Evolutionary conservation across 768 basidiomycete species (phyloP).

Genomic region (Psilocybe cubensis): DNA sequence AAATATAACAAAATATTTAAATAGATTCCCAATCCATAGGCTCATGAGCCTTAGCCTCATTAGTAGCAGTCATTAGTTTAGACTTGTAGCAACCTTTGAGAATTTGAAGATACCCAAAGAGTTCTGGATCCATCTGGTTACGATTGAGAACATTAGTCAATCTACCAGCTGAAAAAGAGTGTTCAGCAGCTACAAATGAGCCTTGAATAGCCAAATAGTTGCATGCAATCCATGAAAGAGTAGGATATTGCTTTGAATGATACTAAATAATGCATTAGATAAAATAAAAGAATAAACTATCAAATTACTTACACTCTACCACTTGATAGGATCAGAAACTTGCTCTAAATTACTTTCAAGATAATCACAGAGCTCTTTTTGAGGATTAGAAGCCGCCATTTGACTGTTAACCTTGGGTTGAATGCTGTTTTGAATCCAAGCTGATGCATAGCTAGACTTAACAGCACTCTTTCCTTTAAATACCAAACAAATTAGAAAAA

Average conservation of each 20-base stretch:
- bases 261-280: neutral
- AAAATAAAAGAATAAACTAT: too few relatives aligned
- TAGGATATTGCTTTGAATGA: conserved; percentile 9
- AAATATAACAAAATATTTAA: neutral
- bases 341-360: too few relatives aligned
- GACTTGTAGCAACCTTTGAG: conserved; percentile 16
- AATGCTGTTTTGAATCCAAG: too few relatives aligned
- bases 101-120: conserved; percentile 22
- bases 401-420: too few relatives aligned
- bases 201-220: conserved; percentile 30
- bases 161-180: conserved; percentile 27
- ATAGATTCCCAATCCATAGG: neutral
- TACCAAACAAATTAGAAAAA: too few relatives aligned
- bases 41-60: neutral
- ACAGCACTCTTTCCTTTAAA: too few relatives aligned
- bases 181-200: conserved; percentile 27
- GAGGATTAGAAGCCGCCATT: too few relatives aligned
- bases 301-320: too few relatives aligned
- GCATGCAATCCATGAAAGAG: conserved; percentile 11
- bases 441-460: too few relatives aligned
- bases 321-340: too few relatives aligned
- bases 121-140: conserved; percentile 11
- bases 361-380: too few relatives aligned
- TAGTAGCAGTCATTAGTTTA: neutral
- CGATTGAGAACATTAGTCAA: conserved; percentile 17